Evolutionary conservation across 768 basidiomycete genomes (phyloP).

Genomic region (Leccinum variicolor): DNA sequence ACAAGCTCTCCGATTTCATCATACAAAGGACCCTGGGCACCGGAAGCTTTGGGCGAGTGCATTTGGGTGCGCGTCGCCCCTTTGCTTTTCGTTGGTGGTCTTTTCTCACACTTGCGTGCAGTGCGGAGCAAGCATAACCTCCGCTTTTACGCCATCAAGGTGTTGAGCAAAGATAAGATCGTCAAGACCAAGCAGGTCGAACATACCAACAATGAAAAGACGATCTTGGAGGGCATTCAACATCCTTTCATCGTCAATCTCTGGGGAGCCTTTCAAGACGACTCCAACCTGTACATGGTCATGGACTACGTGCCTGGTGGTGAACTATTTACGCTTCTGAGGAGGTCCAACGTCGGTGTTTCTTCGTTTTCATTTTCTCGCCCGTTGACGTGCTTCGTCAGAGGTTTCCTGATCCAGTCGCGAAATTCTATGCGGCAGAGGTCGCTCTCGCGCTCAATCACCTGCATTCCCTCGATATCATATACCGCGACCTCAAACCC

Average conservation of each 20-base stretch:
- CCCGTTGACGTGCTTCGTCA: slow-evolving; percentile 32
- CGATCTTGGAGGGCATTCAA: slow-evolving; percentile 78
- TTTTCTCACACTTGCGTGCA: slow-evolving; percentile 27
- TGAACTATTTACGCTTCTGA: slow-evolving; percentile 90
- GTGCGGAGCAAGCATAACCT: slow-evolving; percentile 91
- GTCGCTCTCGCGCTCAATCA: slow-evolving; percentile 92
- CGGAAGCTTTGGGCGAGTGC: slow-evolving; percentile 97
- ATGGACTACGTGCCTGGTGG: slow-evolving; percentile 97
- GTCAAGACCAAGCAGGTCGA: slow-evolving; percentile 93
- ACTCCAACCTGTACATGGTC: slow-evolving; percentile 94
- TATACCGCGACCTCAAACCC: slow-evolving; percentile 97
- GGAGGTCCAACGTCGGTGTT: slow-evolving; percentile 76
- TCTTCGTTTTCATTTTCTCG: slow-evolving; percentile 10
- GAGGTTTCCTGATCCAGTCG: slow-evolving; percentile 95
- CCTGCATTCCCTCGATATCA: slow-evolving; percentile 81
- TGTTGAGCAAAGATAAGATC: slow-evolving; percentile 89
- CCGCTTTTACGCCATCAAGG: slow-evolving; percentile 96
- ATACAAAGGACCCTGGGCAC: slow-evolving; percentile 86
- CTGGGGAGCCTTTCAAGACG: slow-evolving; percentile 94
- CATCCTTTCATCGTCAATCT: slow-evolving; percentile 96
- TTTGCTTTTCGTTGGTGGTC: background rate
- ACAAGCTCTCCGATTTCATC: slow-evolving; percentile 72
- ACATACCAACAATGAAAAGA: slow-evolving; percentile 94
- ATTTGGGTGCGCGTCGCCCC: slow-evolving; percentile 52
- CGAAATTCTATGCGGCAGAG: slow-evolving; percentile 96